A percentile compares a stretch with the other conserved stretches of the same genome.
These are phyloP conservation scores for Poa pratensis DNA, from an alignment of 176 grass and related monocot species.

Conservation along the genomic window DNA sequence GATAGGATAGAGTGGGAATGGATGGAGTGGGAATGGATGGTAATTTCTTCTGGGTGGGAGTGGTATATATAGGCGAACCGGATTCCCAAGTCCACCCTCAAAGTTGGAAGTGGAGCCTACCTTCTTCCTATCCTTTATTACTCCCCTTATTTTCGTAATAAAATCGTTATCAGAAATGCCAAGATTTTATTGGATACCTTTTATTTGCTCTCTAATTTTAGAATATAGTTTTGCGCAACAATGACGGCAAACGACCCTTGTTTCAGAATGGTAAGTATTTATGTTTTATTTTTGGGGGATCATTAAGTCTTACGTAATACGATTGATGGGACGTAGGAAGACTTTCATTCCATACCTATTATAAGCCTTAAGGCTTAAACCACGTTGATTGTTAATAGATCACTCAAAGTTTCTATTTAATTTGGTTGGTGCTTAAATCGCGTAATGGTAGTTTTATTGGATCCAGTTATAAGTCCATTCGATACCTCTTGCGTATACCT, in stretches of 20 bases:
- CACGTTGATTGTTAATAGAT: neutral
- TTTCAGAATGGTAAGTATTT: neutral
- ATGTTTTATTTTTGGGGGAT: neutral
- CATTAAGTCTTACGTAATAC: neutral
- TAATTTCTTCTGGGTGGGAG: neutral
- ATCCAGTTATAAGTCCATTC: too few relatives aligned
- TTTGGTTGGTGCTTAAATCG: neutral
- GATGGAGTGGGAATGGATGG: neutral
- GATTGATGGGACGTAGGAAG: neutral
- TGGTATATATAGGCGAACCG: neutral
- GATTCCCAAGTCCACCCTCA: neutral
- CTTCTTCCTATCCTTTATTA: neutral
- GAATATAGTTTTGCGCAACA: neutral
- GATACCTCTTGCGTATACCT: too few relatives aligned
- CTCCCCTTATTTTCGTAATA: neutral
- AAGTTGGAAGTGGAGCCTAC: neutral
- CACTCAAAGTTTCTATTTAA: neutral
- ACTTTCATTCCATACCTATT: neutral
- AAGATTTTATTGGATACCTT: neutral
- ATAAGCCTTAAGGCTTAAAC: neutral
- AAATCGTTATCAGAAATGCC: neutral
- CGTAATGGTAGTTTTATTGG: too few relatives aligned
- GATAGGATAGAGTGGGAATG: neutral
- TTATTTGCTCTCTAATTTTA: neutral
- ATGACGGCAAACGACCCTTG: neutral